Evolutionary conservation across 148 eudicot species (phyloP).

Genomic region (Vaccinium vitisidaea): DNA sequence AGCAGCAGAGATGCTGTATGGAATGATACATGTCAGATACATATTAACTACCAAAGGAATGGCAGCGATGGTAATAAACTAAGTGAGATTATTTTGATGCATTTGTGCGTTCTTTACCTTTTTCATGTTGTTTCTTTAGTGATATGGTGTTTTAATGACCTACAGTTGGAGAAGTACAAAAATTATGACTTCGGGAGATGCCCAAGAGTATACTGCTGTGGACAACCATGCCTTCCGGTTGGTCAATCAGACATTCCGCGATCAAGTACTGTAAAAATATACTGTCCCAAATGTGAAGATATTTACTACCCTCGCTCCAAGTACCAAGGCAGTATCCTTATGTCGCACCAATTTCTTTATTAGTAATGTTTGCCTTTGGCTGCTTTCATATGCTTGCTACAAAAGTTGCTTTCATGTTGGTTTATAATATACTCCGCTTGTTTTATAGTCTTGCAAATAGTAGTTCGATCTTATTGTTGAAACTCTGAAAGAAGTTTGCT

Average conservation of each 20-base stretch:
- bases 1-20: conserved; percentile 98
- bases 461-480: not conserved
- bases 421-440: not conserved
- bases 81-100: not conserved
- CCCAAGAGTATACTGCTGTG: conserved; percentile 71
- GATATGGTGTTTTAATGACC: conserved; percentile 2
- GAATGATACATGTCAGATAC: conserved; percentile 89
- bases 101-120: not conserved
- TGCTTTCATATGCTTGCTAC: not conserved
- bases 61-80: conserved; percentile 83
- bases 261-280: conserved; percentile 74
- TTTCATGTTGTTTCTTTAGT: not conserved
- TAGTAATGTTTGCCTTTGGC: not conserved
- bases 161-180: conserved; percentile 65
- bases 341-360: not conserved
- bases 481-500: not conserved
- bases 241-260: conserved; percentile 85
- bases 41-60: conserved; percentile 89
- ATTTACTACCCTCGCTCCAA: conserved; percentile 83
- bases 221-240: conserved; percentile 82
- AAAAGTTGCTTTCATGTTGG: not conserved
- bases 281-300: conserved; percentile 82
- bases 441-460: not conserved
- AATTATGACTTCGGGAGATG: conserved; percentile 73
- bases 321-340: conserved; percentile 91